Percentiles rank a stretch among this genome's conserved stretches.
phyloP scores from a whole-genome alignment of 345 rosid species.

The Aquilaria yunnanensis region DNA sequence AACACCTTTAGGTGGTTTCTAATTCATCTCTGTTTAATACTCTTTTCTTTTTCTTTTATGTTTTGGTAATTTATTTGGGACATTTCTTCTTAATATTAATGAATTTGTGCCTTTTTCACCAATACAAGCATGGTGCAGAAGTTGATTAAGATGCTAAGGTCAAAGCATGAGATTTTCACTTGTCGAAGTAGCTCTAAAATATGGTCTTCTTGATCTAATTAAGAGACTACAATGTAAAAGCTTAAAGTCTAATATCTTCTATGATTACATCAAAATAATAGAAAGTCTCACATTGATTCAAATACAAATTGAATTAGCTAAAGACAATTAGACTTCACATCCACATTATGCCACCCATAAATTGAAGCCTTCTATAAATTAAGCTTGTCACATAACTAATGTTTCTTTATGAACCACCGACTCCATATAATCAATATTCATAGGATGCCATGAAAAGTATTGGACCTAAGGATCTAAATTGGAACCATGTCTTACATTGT shows the following conservation, averaged over 20 bases:
- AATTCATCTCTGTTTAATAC: not conserved
- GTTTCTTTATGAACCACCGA: too few relatives aligned
- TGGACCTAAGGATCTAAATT: slow-evolving; percentile 48
- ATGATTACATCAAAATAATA: too few relatives aligned
- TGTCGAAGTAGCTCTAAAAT: slow-evolving; percentile 44
- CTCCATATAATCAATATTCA: too few relatives aligned
- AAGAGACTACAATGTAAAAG: too few relatives aligned
- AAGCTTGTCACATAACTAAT: too few relatives aligned
- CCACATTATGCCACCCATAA: too few relatives aligned
- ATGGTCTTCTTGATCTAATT: slow-evolving; percentile 56
- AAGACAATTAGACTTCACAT: too few relatives aligned
- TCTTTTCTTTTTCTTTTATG: not conserved
- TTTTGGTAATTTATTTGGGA: not conserved
- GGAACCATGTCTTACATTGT: slow-evolving; percentile 72
- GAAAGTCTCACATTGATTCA: too few relatives aligned
- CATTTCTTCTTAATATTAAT: not conserved
- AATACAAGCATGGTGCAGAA: slow-evolving; percentile 78
- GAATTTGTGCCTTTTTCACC: slow-evolving; percentile 13
- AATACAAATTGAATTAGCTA: too few relatives aligned
- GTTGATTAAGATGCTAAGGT: slow-evolving; percentile 56
- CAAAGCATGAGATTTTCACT: slow-evolving; percentile 46
- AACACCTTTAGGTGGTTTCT: slow-evolving; percentile 49
- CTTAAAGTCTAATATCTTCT: too few relatives aligned
- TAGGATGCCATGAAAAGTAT: too few relatives aligned
- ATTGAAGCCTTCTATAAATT: too few relatives aligned